These are phyloP conservation scores for Butyriboletus loyo DNA, from an alignment of 768 basidiomycete genomes.

Conservation along the genomic window DNA sequence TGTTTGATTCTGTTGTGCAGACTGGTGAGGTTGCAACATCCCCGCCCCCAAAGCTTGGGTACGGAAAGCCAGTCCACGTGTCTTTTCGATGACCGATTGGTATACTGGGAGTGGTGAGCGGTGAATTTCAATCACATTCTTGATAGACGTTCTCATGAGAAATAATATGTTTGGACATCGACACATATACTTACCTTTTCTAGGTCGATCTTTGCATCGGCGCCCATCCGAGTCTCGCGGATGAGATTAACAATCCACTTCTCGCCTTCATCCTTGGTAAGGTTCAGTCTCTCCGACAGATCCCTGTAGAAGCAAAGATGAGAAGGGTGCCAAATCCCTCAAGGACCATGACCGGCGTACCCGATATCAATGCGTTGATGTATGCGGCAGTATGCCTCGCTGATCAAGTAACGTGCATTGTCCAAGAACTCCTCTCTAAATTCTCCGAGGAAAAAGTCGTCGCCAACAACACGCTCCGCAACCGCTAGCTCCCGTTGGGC, in stretches of 20 bases:
- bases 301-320: conserved; percentile 49
- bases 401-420: conserved; percentile 93
- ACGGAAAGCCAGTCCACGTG: conserved; percentile 85
- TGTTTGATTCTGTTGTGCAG: conserved; percentile 29
- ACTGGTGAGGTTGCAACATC: conserved; percentile 42
- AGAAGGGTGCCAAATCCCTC: neutral
- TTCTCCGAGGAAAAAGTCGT: conserved; percentile 93
- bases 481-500: conserved; percentile 79
- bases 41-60: conserved; percentile 89
- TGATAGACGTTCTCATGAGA: conserved; percentile 16
- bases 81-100: conserved; percentile 94
- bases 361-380: conserved; percentile 90
- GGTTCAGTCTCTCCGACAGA: conserved; percentile 88
- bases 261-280: conserved; percentile 93
- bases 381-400: conserved; percentile 96
- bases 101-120: conserved; percentile 87
- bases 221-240: conserved; percentile 93
- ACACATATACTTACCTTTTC: conserved; percentile 61
- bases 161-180: neutral
- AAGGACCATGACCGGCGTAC: conserved; percentile 38
- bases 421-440: conserved; percentile 95
- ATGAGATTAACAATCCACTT: conserved; percentile 99
- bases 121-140: conserved; percentile 97
- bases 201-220: conserved; percentile 96
- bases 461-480: conserved; percentile 78